These are phyloP conservation scores for Suillus ampliporus DNA, from an alignment of 768 basidiomycete genomes.

Conservation along the genomic window DNA sequence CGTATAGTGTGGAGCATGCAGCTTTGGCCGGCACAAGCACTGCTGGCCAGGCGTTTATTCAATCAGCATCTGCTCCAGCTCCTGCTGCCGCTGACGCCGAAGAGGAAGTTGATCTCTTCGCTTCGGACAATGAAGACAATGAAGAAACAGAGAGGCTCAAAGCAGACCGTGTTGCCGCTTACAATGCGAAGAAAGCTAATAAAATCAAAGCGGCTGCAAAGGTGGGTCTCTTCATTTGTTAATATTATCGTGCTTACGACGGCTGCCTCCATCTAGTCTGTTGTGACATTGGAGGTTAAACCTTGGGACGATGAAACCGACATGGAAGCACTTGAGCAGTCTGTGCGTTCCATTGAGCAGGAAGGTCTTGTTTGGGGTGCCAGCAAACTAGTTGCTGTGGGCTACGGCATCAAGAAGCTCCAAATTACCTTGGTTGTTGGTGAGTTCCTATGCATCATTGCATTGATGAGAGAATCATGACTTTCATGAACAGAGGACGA, in stretches of 20 bases:
- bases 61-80: slow-evolving; percentile 47
- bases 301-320: slow-evolving; percentile 99
- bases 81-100: slow-evolving; percentile 49
- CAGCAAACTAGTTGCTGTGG: slow-evolving; percentile 90
- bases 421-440: slow-evolving; percentile 69
- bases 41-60: slow-evolving; percentile 76
- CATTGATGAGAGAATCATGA: not conserved
- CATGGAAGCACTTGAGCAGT: slow-evolving; percentile 83
- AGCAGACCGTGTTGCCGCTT: slow-evolving; percentile 91
- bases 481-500: slow-evolving; percentile 77
- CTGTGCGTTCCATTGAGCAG: slow-evolving; percentile 85
- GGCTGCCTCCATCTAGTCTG: slow-evolving; percentile 64
- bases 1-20: slow-evolving; percentile 78
- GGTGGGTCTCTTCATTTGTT: slow-evolving; percentile 46
- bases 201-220: slow-evolving; percentile 91
- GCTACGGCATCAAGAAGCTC: slow-evolving; percentile 94
- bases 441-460: slow-evolving; percentile 33
- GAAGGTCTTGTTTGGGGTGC: slow-evolving; percentile 96
- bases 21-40: slow-evolving; percentile 86
- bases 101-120: slow-evolving; percentile 87
- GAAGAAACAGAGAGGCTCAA: slow-evolving; percentile 87
- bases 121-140: slow-evolving; percentile 75
- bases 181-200: slow-evolving; percentile 90
- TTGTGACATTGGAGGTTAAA: slow-evolving; percentile 98
- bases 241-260: slow-evolving; percentile 12